Percentiles rank a stretch among this genome's conserved stretches.
phyloP scores from a whole-genome alignment of 768 basidiomycete species.

The Suillus americanus region DNA sequence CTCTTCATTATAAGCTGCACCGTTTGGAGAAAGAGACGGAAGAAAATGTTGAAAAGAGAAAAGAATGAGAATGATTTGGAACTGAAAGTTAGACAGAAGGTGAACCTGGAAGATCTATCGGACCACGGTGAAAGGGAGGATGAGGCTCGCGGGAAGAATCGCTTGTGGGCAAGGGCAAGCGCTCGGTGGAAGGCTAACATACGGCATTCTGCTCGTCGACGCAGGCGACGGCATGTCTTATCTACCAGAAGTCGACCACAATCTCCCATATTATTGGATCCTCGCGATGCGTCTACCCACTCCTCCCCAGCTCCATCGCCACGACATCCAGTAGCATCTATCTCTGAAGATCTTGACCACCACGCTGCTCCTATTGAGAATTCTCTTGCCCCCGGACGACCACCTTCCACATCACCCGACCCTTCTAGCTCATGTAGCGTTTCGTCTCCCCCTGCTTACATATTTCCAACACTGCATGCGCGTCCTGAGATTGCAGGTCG shows the following conservation, averaged over 20 bases:
- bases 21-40: constrained; percentile 53
- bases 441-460: constrained; percentile 47
- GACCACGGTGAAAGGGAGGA: constrained; percentile 39
- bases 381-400: constrained; percentile 7
- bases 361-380: neutral
- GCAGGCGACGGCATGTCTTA: constrained; percentile 31
- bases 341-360: constrained; percentile 5
- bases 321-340: constrained; percentile 26
- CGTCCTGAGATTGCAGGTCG: constrained; percentile 12
- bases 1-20: constrained; percentile 61
- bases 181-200: constrained; percentile 69
- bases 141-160: constrained; percentile 51
- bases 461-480: constrained; percentile 25
- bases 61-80: constrained; percentile 45
- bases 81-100: constrained; percentile 37
- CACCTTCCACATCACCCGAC: constrained; percentile 3
- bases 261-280: constrained; percentile 20
- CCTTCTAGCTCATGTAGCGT: constrained; percentile 22
- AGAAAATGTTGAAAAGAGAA: constrained; percentile 29
- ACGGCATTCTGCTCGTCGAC: constrained; percentile 58
- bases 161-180: constrained; percentile 63
- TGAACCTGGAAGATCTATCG: constrained; percentile 21
- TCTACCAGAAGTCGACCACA: constrained; percentile 12
- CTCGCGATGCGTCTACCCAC: constrained; percentile 9
- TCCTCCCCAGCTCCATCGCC: constrained; percentile 23